A percentile compares a stretch with the other conserved stretches of the same genome.
Conservation (phyloP, 2,329 filamentous ascomycete species). For the Aquanectria penicillioides region DNA sequence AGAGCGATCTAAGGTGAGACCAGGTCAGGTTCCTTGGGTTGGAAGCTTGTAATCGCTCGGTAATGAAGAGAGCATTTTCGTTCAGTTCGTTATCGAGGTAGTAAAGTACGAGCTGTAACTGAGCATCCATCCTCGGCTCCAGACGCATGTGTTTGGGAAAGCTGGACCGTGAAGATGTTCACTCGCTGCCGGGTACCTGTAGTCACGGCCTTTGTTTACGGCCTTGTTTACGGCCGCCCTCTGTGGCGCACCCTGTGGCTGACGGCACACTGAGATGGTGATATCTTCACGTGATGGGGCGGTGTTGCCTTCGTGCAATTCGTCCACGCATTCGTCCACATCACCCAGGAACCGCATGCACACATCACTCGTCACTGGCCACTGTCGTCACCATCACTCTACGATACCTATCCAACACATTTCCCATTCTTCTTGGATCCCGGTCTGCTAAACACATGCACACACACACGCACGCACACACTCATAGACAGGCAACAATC, state of each 20-base stretch:
- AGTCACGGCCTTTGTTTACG: background rate
- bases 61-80: conserved; percentile 22
- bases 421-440: too few species aligned
- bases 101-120: conserved; percentile 19
- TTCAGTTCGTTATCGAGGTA: conserved; percentile 25
- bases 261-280: background rate
- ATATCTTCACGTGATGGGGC: conserved; percentile 14
- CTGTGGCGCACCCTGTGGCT: conserved; percentile 19
- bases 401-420: too few species aligned
- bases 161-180: background rate
- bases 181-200: too few species aligned
- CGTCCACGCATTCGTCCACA: too few species aligned
- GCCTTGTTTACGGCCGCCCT: background rate
- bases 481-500: too few species aligned
- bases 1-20: conserved; percentile 30
- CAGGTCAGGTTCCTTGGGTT: conserved; percentile 26
- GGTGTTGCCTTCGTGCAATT: too few species aligned
- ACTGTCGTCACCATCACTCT: too few species aligned
- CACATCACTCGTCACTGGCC: too few species aligned
- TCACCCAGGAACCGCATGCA: too few species aligned
- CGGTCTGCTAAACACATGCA: too few species aligned
- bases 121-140: conserved; percentile 5
- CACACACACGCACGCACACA: too few species aligned
- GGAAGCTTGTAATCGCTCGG: conserved; percentile 20
- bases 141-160: background rate